Evolutionary conservation across 805 yeast species (phyloP).

Genomic region (Suhomyces vadensis): DNA sequence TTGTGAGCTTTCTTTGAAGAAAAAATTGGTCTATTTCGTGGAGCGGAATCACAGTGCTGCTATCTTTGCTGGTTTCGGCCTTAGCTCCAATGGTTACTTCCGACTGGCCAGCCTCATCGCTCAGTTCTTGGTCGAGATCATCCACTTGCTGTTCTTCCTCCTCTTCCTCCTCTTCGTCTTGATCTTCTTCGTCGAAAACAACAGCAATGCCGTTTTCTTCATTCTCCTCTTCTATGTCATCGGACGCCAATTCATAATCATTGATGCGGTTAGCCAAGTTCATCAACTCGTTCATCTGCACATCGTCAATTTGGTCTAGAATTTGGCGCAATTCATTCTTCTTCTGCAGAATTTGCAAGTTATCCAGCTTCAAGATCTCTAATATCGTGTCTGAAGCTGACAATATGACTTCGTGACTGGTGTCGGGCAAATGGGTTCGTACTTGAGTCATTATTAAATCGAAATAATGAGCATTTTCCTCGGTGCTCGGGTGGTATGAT

Average conservation of each 20-base stretch:
- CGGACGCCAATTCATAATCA: conserved; percentile 40
- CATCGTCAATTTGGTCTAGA: conserved; percentile 43
- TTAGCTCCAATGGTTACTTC: conserved; percentile 5
- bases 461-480: conserved; percentile 50
- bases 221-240: conserved; percentile 16
- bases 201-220: conserved; percentile 26
- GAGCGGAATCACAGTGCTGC: conserved; percentile 33
- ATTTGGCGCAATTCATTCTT: conserved; percentile 53
- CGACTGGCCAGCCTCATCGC: conserved; percentile 1
- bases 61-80: conserved; percentile 22
- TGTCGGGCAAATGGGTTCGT: conserved; percentile 59
- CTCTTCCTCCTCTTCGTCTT: conserved; percentile 12
- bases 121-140: no score
- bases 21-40: conserved; percentile 41
- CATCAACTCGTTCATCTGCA: conserved; percentile 47
- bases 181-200: conserved; percentile 20
- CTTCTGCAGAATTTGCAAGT: conserved; percentile 41
- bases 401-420: conserved; percentile 69
- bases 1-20: conserved; percentile 52
- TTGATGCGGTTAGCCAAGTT: conserved; percentile 48
- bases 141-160: conserved; percentile 9
- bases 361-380: conserved; percentile 53
- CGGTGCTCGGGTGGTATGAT: conserved; percentile 63
- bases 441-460: conserved; percentile 64
- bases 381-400: conserved; percentile 71